A percentile compares a stretch with the other conserved stretches of the same genome.
phyloP scores from a whole-genome alignment of 371 early-diverging fungal species.

The Dichotomocladium elegans region DNA sequence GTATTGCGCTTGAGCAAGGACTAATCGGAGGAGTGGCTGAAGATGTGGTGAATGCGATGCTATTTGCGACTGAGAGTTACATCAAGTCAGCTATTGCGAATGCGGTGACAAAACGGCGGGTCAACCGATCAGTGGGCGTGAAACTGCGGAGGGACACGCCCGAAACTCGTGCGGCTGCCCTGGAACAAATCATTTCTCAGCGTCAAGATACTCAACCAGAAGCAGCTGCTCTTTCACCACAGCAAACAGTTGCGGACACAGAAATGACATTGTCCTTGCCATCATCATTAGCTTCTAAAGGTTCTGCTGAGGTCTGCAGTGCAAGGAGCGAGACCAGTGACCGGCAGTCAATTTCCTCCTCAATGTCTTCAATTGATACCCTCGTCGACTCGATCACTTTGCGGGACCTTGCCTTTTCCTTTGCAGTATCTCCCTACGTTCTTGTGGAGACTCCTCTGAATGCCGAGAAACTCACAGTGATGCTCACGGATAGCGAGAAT shows the following conservation, averaged over 20 bases:
- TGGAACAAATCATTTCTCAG: slow-evolving; percentile 2
- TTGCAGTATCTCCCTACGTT: slow-evolving; percentile 62
- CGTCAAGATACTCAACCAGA: neutral
- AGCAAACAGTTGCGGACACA: neutral
- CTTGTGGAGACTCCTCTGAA: slow-evolving; percentile 67
- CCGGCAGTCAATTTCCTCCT: neutral
- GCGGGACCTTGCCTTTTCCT: slow-evolving; percentile 65
- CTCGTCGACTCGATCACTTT: slow-evolving; percentile 10
- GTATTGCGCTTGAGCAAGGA: slow-evolving; percentile 70
- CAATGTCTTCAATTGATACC: neutral
- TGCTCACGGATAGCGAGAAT: slow-evolving; percentile 54
- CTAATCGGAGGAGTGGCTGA: slow-evolving; percentile 64
- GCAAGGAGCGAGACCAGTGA: neutral
- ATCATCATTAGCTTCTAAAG: slow-evolving; percentile 2
- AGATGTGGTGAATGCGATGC: slow-evolving; percentile 63
- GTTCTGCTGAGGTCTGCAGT: too few species aligned
- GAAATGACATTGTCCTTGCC: slow-evolving; percentile 13
- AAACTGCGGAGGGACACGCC: slow-evolving; percentile 17
- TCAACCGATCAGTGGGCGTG: slow-evolving; percentile 67
- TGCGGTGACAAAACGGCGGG: slow-evolving; percentile 63
- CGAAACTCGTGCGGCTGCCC: neutral
- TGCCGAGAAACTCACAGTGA: slow-evolving; percentile 60
- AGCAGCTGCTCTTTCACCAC: neutral
- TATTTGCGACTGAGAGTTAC: slow-evolving; percentile 74
- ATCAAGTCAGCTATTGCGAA: slow-evolving; percentile 71